These are phyloP conservation scores for Rhodamnia argentea DNA, from an alignment of 345 rosid genomes.

Conservation along the genomic window DNA sequence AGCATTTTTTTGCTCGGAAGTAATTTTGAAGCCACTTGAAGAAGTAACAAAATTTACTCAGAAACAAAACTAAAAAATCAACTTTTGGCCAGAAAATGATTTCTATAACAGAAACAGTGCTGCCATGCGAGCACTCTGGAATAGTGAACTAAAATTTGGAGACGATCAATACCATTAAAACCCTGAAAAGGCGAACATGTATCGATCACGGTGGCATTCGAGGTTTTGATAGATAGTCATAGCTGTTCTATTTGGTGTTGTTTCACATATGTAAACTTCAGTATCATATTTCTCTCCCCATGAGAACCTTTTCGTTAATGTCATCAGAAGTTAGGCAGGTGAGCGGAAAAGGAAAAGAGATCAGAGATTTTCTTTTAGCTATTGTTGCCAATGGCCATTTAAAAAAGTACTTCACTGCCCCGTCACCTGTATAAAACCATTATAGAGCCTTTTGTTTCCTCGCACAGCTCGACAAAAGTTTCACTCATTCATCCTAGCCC, in stretches of 20 bases:
- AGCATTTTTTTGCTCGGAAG: too few relatives aligned
- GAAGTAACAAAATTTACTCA: too few relatives aligned
- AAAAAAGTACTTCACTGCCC: neutral
- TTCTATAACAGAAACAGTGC: too few relatives aligned
- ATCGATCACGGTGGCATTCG: neutral
- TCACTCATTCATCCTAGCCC: neutral
- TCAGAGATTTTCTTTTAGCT: neutral
- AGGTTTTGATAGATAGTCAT: neutral
- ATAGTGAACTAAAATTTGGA: too few relatives aligned
- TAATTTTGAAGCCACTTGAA: too few relatives aligned
- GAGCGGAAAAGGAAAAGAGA: neutral
- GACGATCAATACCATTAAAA: neutral
- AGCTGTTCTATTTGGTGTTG: neutral
- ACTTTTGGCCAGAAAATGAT: too few relatives aligned
- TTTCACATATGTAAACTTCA: neutral
- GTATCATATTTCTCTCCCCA: neutral
- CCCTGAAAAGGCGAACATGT: neutral
- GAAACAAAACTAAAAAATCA: too few relatives aligned
- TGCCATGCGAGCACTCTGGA: too few relatives aligned
- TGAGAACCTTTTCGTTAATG: neutral
- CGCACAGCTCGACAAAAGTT: neutral
- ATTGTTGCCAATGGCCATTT: neutral
- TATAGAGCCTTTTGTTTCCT: neutral
- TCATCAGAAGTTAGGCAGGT: neutral
- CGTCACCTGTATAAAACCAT: neutral